Conservation (phyloP, 257 asterid species). For the Buddleja alternifolia region DNA sequence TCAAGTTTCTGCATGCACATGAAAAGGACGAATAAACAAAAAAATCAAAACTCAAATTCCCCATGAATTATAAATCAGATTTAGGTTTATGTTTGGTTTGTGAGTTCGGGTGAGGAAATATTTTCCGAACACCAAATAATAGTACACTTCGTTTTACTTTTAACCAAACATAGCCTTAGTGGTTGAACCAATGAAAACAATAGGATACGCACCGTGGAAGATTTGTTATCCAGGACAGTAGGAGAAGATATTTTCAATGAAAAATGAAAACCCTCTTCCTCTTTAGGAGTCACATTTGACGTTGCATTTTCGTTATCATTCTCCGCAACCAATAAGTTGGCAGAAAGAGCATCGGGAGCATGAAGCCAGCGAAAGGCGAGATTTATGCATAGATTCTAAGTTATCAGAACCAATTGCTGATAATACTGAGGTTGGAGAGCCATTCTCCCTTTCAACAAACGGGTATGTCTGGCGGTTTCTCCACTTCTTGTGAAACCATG, state of each 20-base stretch:
- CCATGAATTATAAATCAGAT: not conserved
- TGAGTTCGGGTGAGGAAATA: too few species aligned
- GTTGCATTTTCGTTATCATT: conserved; percentile 49
- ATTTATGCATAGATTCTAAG: conserved; percentile 45
- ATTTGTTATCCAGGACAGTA: conserved; percentile 28
- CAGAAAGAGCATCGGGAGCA: conserved; percentile 53
- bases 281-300: conserved; percentile 36
- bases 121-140: too few species aligned
- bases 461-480: conserved; percentile 31
- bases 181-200: not conserved
- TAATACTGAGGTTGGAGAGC: conserved; percentile 81
- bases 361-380: conserved; percentile 55
- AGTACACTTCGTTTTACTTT: too few species aligned
- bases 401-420: conserved; percentile 54
- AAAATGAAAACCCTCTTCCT: conserved; percentile 35
- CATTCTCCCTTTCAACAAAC: conserved; percentile 45
- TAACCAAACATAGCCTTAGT: not conserved
- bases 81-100: too few species aligned
- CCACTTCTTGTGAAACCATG: conserved; percentile 33
- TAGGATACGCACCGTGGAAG: conserved; percentile 40
- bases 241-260: conserved; percentile 37
- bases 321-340: conserved; percentile 30
- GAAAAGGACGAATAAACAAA: conserved; percentile 12
- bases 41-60: not conserved
- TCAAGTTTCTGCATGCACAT: conserved; percentile 52